Percentiles rank a stretch among this genome's conserved stretches.
Conservation (phyloP, 208 protist species). For the Trypanosoma scelopori region DNA sequence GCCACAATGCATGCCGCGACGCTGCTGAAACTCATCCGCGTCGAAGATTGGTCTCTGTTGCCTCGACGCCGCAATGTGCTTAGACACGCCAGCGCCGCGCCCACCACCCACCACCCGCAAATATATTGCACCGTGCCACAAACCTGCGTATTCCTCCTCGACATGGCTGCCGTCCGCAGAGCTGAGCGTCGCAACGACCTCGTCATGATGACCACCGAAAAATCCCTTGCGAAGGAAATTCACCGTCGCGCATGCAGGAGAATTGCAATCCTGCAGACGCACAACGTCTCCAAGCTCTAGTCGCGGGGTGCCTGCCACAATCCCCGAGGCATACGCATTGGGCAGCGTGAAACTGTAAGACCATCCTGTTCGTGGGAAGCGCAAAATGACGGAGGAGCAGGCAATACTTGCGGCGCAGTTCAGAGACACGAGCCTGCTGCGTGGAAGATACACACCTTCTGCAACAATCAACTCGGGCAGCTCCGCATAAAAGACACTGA, state of each 20-base stretch:
- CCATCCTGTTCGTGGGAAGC: conserved; percentile 16
- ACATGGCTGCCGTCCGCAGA: conserved; percentile 3
- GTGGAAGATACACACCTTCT: conserved; percentile 16
- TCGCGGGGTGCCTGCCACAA: conserved; percentile 19
- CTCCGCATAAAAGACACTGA: conserved; percentile 29
- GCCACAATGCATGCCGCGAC: conserved; percentile 4
- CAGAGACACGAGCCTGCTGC: conserved; percentile 21
- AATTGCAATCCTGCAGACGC: conserved; percentile 17
- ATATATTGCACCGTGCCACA: conserved; percentile 18
- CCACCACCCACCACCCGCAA: not conserved
- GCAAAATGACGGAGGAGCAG: conserved; percentile 12
- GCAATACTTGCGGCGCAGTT: conserved; percentile 25
- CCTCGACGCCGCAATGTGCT: not conserved
- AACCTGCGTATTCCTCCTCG: conserved; percentile 14
- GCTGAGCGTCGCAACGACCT: conserved; percentile 19
- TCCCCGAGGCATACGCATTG: conserved; percentile 16
- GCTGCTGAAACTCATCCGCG: conserved; percentile 4
- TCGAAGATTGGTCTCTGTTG: conserved; percentile 17
- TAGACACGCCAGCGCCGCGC: not conserved
- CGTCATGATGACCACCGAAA: conserved; percentile 23
- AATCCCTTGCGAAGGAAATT: conserved; percentile 26
- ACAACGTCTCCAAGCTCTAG: conserved; percentile 25
- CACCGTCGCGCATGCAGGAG: conserved; percentile 1
- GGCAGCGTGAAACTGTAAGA: conserved; percentile 16
- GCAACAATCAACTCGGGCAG: conserved; percentile 17